Base-by-base conservation (phyloP, 2,329 filamentous ascomycete species). In the Diplocarpon rosae region DNA sequence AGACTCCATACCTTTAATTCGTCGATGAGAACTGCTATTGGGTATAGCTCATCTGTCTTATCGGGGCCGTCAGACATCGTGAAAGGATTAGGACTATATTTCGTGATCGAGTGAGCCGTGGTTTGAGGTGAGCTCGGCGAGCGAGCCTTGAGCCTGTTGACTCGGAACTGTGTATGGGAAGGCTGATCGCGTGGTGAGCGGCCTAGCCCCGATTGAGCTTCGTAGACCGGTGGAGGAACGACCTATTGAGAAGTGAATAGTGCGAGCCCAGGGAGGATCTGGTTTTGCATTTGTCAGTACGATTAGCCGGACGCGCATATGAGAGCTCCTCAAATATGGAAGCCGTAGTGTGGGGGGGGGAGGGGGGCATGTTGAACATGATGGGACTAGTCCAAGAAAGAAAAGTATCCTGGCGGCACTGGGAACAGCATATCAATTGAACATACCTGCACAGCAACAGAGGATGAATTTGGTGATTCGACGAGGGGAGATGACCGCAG, bases 21-120 rank as follows among this genome's bases (percentile, higher is more conserved):
- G 69, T 98, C 92, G 69, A 98, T 98, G 69, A 98, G 82, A 58
- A 98, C 92, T 64, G 93, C 92, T 74, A 98, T 98, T 66, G 92
- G 92, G 69, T 96, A 98, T 63, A 98, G 88, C 81, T 96, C 93
- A 71, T 98, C 92, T 68, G 83, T 93, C 73, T 90, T 80, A 69
- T 83, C 85, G 67, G 82, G 76, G 70, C 83, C 83, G 71, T 95
- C 78, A 69, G 78, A 87, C 90, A 96, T 96, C 67, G 67, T 75
- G 76, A 69, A 66, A 62, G 60, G 40, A 50, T 54, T 51, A 46
- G 42, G 53, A 52, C 45, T 48, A 51, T 33, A 43, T 56, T 49
- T 38, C 51, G 51, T 53, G 55, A 58, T 56, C 49, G 49, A 42
- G 52, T 47, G 52, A 57, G 56, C 49, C 54, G 56, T 51, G 53